Conservation (phyloP, 2,329 filamentous ascomycete species). For the Microascus cirrosus region DNA sequence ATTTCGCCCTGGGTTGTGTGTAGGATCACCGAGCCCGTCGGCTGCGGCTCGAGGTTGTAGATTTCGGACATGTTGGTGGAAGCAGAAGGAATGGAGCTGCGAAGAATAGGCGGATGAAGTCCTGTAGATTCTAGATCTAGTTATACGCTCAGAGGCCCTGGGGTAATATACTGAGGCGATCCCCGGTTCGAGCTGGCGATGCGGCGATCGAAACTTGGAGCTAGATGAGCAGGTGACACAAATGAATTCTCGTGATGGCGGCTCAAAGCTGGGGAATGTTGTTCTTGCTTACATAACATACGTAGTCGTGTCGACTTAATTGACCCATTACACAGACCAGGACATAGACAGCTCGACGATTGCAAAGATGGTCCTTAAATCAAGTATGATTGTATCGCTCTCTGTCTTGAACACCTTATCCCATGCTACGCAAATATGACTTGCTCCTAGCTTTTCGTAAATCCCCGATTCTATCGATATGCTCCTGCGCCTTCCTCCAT, state of each 20-base stretch:
- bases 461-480: background rate
- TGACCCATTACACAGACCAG: background rate
- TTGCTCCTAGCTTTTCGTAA: background rate
- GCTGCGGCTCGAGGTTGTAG: conserved; percentile 86
- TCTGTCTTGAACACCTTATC: background rate
- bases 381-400: background rate
- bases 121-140: background rate
- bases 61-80: conserved; percentile 60
- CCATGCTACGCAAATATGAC: background rate
- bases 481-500: background rate
- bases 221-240: background rate
- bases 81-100: background rate
- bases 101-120: background rate
- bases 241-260: background rate
- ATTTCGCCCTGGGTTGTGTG: conserved; percentile 86
- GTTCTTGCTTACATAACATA: background rate
- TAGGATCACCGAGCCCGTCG: conserved; percentile 82
- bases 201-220: background rate
- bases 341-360: background rate
- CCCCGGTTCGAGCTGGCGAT: background rate
- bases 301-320: background rate
- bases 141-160: background rate
- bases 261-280: background rate
- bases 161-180: background rate
- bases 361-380: background rate